Base-by-base conservation (phyloP, 306 rosid genomes). In the Cucumis cinereus region DNA sequence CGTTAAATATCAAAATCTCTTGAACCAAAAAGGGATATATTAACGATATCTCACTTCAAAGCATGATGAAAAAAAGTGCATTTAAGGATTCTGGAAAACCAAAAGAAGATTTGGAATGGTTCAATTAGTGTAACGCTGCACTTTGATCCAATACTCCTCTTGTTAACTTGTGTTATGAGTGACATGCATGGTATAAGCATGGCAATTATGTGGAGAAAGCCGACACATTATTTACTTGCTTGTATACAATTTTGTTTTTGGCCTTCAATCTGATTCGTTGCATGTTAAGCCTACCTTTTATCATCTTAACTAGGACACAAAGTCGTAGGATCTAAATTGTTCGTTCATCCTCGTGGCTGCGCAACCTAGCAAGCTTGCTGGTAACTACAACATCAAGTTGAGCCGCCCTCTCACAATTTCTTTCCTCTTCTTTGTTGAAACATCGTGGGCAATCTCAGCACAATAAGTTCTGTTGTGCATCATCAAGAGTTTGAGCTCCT, bases 361-460 rank as follows among this genome's bases (percentile, higher is more conserved):
- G 5, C 35, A 30, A 30, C 35, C 35, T 30, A 49, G 90, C 89
- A 3, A 83, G 82, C 74, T 82, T 80, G 85, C 86, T 86, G 19
- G 92, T 86, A 16, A 89, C 90, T 43, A 86, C 86, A 35, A 86
- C 84, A 81, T 88, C 92, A 61, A 88, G 90, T 15, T 86, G 90
- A 0, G 85, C 88, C 6, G 89, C 90, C 73, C 93, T 86, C 77
- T 84, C 90, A 30, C 90, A 0, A 87, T 87, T 6, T 82, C 86
- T 74, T 84, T 87, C 43, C 90, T 84, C 88, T 87, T 87, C 80
- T 59, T 82, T 24, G 90, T 87, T 41, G 88, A 87, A 4, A 87
- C 58, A 49, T 87, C 79, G 75, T 87, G 90, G 3, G 90, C 86
- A 80, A 87, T 87, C 79, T 87, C 88, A 13, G 88, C 88, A 82